Conservation (phyloP, 768 basidiomycete species). For the Russula emetica region DNA sequence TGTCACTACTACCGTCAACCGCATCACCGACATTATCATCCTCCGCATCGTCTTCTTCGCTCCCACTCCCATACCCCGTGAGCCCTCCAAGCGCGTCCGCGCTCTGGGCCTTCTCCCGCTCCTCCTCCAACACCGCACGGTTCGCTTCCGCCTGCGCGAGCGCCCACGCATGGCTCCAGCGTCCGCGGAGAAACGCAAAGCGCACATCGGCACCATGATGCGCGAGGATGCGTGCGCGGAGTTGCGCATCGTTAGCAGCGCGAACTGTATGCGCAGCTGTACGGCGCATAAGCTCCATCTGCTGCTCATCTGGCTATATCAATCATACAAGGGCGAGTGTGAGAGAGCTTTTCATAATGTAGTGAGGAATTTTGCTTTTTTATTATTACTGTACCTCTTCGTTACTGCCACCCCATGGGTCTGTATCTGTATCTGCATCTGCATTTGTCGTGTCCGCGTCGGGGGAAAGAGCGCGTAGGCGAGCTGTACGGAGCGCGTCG, state of each 20-base stretch:
- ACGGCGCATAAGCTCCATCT: conserved; percentile 64
- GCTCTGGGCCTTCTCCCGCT: conserved; percentile 29
- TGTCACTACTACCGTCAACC: conserved; percentile 27
- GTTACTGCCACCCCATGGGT: conserved; percentile 64
- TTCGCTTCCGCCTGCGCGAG: conserved; percentile 47
- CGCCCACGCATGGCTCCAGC: conserved; percentile 67
- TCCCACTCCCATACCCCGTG: conserved; percentile 46
- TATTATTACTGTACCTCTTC: too few species aligned
- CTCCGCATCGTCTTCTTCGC: conserved; percentile 30
- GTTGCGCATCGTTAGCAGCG: conserved; percentile 72
- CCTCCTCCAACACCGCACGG: conserved; percentile 29
- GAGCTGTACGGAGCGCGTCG: conserved; percentile 56
- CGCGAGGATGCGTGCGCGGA: conserved; percentile 85
- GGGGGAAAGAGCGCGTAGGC: conserved; percentile 54
- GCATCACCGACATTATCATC: background rate
- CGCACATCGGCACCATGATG: conserved; percentile 75
- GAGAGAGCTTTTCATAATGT: background rate
- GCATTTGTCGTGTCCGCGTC: conserved; percentile 19
- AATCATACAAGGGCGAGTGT: too few species aligned
- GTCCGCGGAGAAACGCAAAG: conserved; percentile 77
- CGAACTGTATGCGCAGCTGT: conserved; percentile 65
- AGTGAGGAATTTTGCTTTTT: too few species aligned
- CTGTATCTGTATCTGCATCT: conserved; percentile 43
- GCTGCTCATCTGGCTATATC: conserved; percentile 54
- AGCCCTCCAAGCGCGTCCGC: conserved; percentile 46